Base-by-base conservation (phyloP, 192 early-diverging fungal genomes). In the Martensiomyces pterosporus region DNA sequence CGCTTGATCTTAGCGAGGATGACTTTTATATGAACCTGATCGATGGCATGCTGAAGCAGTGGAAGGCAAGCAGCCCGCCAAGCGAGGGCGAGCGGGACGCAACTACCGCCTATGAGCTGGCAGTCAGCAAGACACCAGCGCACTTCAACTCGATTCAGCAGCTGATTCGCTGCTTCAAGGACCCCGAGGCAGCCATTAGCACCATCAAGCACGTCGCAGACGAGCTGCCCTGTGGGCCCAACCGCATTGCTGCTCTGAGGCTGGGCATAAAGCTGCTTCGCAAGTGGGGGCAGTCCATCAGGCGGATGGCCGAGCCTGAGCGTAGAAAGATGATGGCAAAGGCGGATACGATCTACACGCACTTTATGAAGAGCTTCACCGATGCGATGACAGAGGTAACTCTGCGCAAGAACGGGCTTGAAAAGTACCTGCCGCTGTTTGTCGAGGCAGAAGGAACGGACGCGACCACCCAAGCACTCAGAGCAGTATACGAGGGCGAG, bases 21-120 rank as follows among this genome's bases (percentile, higher is more conserved):
- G 58, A 82, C 29, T 79, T 88, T 57, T 85, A 82, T 64, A 68
- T 78, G 40, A 62, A 75, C 17, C 65, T 85, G 23, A 67, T 87
- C 36, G 77, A 87, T 22, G 59, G 73, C 22, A 62, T 78, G 38
- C 55, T 80, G 9, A 42, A 57, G 37, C 46, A 55, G 42, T 66
- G 79, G 60, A 49, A 58, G 17, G 2, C 23, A 13, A 34, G 38
- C 10, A 18, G n/a, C 4, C 25, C 13, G 27, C n/a, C n/a, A n/a
- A 5, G 6, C 34, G 4, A 29, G 10, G n/a, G 17, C 24, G 9
- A 27, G 8, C 4, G 18, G 7, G 38, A 24, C 17, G 23, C 50
- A 9, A 9, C 33, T 0, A 39, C 39, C 10, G 52, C 60, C 2
- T 52, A 50, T 29, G 50, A 55, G 40, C 55, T 47, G 18, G 63